phyloP scores from a whole-genome alignment of 495 filamentous ascomycete species.

The Hypoxylon perforatum region DNA sequence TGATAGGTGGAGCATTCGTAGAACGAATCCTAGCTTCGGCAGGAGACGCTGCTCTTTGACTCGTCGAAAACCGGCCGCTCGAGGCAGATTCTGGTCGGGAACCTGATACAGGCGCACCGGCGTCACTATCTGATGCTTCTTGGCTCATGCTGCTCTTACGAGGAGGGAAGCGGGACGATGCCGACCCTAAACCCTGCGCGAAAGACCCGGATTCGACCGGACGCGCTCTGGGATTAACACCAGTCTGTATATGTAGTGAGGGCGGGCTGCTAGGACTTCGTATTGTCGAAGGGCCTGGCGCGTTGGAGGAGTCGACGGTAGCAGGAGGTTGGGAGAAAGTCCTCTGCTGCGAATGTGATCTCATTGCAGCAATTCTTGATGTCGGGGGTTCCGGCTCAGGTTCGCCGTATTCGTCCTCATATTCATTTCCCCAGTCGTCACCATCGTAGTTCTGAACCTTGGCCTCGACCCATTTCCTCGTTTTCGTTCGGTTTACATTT shows the following conservation, averaged over 20 bases:
- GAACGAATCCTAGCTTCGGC: constrained; percentile 34
- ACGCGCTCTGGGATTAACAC: constrained; percentile 5
- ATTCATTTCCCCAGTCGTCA: constrained; percentile 92
- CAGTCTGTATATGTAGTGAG: constrained; percentile 39
- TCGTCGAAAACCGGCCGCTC: constrained; percentile 45
- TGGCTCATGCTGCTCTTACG: constrained; percentile 70
- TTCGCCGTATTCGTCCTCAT: constrained; percentile 78
- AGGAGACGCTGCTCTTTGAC: constrained; percentile 52
- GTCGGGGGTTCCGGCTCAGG: constrained; percentile 58
- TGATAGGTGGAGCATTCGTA: constrained; percentile 67
- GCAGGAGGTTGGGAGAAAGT: constrained; percentile 38
- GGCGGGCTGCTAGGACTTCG: constrained; percentile 31
- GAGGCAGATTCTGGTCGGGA: constrained; percentile 39
- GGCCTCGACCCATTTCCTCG: constrained; percentile 94
- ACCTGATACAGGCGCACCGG: constrained; percentile 27
- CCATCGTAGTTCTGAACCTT: constrained; percentile 90
- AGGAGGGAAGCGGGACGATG: constrained; percentile 60
- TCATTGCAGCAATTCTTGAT: constrained; percentile 37
- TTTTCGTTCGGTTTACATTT: constrained; percentile 91
- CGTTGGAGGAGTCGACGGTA: constrained; percentile 12
- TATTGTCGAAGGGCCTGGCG: constrained; percentile 7
- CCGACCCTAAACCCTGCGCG: constrained; percentile 39
- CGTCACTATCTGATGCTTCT: constrained; percentile 45
- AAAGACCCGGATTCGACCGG: constrained; percentile 6
- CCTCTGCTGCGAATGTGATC: constrained; percentile 31